Evolutionary conservation across 73 alveolate genomes (phyloP).

Genomic region (Paramecium octaurelia): DNA sequence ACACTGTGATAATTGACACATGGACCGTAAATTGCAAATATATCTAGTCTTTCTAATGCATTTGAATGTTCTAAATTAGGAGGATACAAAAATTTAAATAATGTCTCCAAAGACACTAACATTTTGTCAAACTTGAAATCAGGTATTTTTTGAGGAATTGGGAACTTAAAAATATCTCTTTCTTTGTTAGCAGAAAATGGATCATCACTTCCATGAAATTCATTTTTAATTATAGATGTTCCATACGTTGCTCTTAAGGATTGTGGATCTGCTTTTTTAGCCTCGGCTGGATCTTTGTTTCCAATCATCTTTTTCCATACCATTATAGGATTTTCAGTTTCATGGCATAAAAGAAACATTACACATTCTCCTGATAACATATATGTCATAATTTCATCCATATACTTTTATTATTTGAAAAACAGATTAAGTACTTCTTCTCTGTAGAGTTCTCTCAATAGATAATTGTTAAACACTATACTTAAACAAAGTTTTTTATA

Average conservation of each 20-base stretch:
- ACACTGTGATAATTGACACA: constrained; percentile 85
- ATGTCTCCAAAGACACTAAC: constrained; percentile 79
- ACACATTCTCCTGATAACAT: constrained; percentile 86
- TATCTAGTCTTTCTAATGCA: constrained; percentile 92
- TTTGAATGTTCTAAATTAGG: constrained; percentile 95
- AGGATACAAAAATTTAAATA: constrained; percentile 90
- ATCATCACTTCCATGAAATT: constrained; percentile 89
- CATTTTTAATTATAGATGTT: constrained; percentile 81
- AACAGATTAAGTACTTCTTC: constrained; percentile 86
- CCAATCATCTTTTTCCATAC: constrained; percentile 94
- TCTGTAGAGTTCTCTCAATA: constrained; percentile 74
- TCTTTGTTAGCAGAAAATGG: constrained; percentile 91
- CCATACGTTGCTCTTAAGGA: constrained; percentile 90
- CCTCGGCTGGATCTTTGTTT: constrained; percentile 86
- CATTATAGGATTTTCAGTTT: constrained; percentile 85
- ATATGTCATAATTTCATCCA: constrained; percentile 81
- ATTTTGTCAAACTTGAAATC: constrained; percentile 83
- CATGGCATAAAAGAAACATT: constrained; percentile 77
- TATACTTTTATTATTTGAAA: constrained; percentile 76
- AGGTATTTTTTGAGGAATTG: constrained; percentile 93
- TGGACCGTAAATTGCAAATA: constrained; percentile 94
- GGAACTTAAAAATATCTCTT: constrained; percentile 89
- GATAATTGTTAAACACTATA: not conserved
- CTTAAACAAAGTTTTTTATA: constrained; percentile 60
- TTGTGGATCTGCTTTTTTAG: constrained; percentile 71